Conservation (phyloP, 2,329 filamentous ascomycete species). For the Rhynchosporium secalis region DNA sequence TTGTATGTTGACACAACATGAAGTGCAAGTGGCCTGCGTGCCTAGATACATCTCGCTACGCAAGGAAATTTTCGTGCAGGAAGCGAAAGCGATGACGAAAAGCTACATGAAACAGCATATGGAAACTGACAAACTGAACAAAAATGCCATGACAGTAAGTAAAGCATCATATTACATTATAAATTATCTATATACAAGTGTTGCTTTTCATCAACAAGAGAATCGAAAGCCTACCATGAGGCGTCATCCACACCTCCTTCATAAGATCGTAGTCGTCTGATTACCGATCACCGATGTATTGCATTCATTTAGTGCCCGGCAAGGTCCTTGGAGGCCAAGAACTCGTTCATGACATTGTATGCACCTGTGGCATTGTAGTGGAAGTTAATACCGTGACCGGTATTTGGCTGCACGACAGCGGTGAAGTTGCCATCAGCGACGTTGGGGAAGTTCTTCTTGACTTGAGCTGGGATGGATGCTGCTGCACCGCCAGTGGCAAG, state of each 20-base stretch:
- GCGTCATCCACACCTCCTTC: not conserved
- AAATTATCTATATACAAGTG: not conserved
- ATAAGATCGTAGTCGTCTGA: not conserved
- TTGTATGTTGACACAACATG: too few species aligned
- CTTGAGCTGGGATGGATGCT: constrained; percentile 35
- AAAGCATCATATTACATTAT: not conserved
- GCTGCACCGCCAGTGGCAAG: constrained; percentile 43
- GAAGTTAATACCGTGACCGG: constrained; percentile 54
- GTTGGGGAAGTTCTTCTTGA: constrained; percentile 36
- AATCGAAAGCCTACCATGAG: not conserved
- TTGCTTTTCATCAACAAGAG: not conserved
- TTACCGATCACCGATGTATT: too few species aligned
- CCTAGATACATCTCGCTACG: too few species aligned
- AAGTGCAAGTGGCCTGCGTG: too few species aligned
- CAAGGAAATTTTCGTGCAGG: too few species aligned
- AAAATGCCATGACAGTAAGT: too few species aligned
- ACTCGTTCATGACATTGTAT: constrained; percentile 43
- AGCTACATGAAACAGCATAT: too few species aligned
- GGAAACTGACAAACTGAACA: too few species aligned
- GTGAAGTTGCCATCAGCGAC: constrained; percentile 50
- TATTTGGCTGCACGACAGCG: constrained; percentile 53
- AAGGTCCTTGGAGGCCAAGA: constrained; percentile 32
- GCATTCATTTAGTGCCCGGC: constrained; percentile 13
- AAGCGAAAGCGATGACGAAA: too few species aligned
- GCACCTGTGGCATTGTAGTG: constrained; percentile 38